Base-by-base conservation (phyloP, 164 flowering plant genomes). In the Euptelea pleiosperma region DNA sequence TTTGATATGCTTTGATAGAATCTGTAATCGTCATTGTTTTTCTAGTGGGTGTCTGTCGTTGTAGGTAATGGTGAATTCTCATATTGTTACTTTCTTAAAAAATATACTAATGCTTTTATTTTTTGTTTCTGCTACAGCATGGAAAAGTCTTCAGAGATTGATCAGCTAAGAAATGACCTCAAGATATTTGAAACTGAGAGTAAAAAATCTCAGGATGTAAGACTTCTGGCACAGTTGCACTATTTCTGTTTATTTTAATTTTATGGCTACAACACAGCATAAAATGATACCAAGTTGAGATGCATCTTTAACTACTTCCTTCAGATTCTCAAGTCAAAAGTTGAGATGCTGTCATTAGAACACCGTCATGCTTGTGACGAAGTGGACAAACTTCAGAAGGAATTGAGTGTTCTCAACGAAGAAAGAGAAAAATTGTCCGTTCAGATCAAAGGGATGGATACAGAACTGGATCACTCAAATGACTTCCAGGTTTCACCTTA, bases 71-170 rank as follows among this genome's bases (percentile, higher is more conserved):
- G 10, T 31, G 26, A 4, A 33, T 21, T 34, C 21, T 15, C 31
- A 26, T 35, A 14, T 15, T 12, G 28, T 42, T 21, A 5, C 36
- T 11, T 42, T 35, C 28, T 25, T 22, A 43, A 6, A 16, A 39
- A 16, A n/a, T n/a, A n/a, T n/a, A n/a, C n/a, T n/a, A n/a, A n/a
- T n/a, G n/a, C n/a, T n/a, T n/a, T n/a, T n/a, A n/a, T 28, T 16
- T n/a, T 31, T 21, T 54, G 24, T 52, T 48, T 8, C 6, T 71
- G 16, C 16, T 71, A 64, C 83, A 85, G 92, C 58, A 29, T 28
- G 62, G 79, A 81, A 56, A 87, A 75, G 61, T 66, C 71, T 52
- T 36, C 60, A 4, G 86, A 81, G 61, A 73, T 83, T 71, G 82
- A 81, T 62, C 63, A 46, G 58, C 63, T 80, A 35, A 75, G 44